Evolutionary conservation across 805 yeast species (phyloP).

Genomic region (Candida ortonii): DNA sequence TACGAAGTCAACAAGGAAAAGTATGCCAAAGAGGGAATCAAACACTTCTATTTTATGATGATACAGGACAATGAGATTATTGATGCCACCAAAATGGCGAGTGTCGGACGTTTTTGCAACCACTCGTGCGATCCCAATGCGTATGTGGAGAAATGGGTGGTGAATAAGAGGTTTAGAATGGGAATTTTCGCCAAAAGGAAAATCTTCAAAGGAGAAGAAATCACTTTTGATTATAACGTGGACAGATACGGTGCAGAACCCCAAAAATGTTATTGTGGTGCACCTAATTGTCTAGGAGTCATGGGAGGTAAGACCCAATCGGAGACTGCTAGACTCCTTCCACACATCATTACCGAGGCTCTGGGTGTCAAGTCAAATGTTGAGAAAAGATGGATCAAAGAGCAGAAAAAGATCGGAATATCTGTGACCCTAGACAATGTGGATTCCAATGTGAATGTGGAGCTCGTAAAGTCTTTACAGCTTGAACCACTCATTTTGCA

Average conservation of each 20-base stretch:
- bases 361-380: slow-evolving; percentile 67
- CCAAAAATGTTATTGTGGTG: slow-evolving; percentile 93
- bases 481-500: slow-evolving; percentile 48
- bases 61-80: slow-evolving; percentile 87
- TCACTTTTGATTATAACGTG: slow-evolving; percentile 89
- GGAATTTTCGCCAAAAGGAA: slow-evolving; percentile 86
- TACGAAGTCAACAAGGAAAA: slow-evolving; percentile 71
- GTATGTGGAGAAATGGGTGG: slow-evolving; percentile 96
- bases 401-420: slow-evolving; percentile 48
- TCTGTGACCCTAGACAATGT: slow-evolving; percentile 49
- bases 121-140: slow-evolving; percentile 96
- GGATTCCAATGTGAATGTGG: slow-evolving; percentile 58
- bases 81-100: slow-evolving; percentile 90
- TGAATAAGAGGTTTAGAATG: slow-evolving; percentile 85
- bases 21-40: slow-evolving; percentile 65
- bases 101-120: slow-evolving; percentile 87
- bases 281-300: slow-evolving; percentile 84
- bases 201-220: slow-evolving; percentile 77
- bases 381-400: slow-evolving; percentile 70
- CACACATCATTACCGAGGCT: slow-evolving; percentile 82
- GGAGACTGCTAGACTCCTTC: slow-evolving; percentile 79
- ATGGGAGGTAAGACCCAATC: slow-evolving; percentile 98
- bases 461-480: slow-evolving; percentile 59
- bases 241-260: slow-evolving; percentile 95
- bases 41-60: slow-evolving; percentile 96